phyloP scores from a whole-genome alignment of 2,329 filamentous ascomycete genomes.

The Ceratocystis huliohia region DNA sequence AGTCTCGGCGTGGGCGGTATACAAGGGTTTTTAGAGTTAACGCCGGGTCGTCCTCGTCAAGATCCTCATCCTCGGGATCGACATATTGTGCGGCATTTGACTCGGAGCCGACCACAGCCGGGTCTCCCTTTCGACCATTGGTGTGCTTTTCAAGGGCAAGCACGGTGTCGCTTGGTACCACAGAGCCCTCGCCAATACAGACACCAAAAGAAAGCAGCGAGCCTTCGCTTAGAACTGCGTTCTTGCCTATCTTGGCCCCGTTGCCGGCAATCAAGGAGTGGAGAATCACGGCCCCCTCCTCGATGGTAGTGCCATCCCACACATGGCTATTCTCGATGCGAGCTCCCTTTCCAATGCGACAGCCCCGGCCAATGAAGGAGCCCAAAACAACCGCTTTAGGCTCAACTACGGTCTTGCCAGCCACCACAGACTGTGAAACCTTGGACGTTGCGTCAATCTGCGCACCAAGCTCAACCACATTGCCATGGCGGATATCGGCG shows the following conservation, averaged over 20 bases:
- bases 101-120: slow-evolving; percentile 35
- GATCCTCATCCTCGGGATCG: slow-evolving; percentile 37
- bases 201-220: slow-evolving; percentile 71
- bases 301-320: slow-evolving; percentile 73
- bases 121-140: slow-evolving; percentile 28
- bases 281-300: slow-evolving; percentile 57
- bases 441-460: slow-evolving; percentile 59
- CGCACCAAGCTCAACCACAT: slow-evolving; percentile 54
- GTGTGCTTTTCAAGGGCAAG: slow-evolving; percentile 26
- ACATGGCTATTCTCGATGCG: slow-evolving; percentile 68
- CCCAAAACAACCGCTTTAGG: slow-evolving; percentile 56
- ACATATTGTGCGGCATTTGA: slow-evolving; percentile 40
- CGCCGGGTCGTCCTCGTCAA: slow-evolving; percentile 39
- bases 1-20: slow-evolving; percentile 40
- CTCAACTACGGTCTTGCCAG: slow-evolving; percentile 62
- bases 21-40: slow-evolving; percentile 45
- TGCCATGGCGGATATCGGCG: slow-evolving; percentile 38
- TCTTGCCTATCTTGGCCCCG: slow-evolving; percentile 52
- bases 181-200: slow-evolving; percentile 50
- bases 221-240: slow-evolving; percentile 56
- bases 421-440: slow-evolving; percentile 61
- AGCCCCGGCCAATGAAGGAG: slow-evolving; percentile 71
- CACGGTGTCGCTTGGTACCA: slow-evolving; percentile 29
- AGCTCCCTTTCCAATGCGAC: slow-evolving; percentile 76
- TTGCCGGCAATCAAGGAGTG: slow-evolving; percentile 66